A percentile compares a stretch with the other conserved stretches of the same genome.
These are phyloP conservation scores for Thalia dealbata DNA, from an alignment of 176 grass and related monocot genomes.

Conservation along the genomic window DNA sequence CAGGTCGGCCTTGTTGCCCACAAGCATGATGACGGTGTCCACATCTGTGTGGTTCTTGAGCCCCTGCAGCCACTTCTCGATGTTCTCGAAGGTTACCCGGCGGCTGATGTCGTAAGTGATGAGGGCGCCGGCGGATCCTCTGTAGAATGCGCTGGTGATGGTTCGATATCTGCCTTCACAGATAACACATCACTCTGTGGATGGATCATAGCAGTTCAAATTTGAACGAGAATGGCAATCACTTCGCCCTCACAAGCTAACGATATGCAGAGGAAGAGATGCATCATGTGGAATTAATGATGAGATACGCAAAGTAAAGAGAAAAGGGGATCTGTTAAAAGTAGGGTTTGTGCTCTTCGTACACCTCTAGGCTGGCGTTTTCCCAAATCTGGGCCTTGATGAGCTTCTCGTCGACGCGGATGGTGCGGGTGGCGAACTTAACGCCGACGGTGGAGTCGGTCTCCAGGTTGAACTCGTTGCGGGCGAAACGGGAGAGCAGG, in stretches of 20 bases:
- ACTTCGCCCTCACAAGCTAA: too few species aligned
- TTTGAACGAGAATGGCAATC: too few species aligned
- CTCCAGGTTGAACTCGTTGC: slow-evolving; percentile 97
- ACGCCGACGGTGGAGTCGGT: slow-evolving; percentile 96
- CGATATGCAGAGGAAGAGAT: too few species aligned
- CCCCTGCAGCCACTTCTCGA: too few species aligned
- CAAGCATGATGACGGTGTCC: too few species aligned
- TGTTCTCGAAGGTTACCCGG: slow-evolving; percentile 3
- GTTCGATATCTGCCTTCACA: background rate
- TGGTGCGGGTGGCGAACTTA: slow-evolving; percentile 85
- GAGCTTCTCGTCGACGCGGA: slow-evolving; percentile 74
- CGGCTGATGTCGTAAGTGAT: background rate
- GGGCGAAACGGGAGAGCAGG: too few species aligned
- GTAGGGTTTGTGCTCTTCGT: background rate
- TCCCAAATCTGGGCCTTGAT: slow-evolving; percentile 92
- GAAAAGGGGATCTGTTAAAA: background rate
- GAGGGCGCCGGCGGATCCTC: slow-evolving; percentile 5
- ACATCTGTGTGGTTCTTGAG: too few species aligned
- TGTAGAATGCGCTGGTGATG: slow-evolving; percentile 1
- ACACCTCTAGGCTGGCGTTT: slow-evolving; percentile 63
- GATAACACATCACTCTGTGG: background rate
- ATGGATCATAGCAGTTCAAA: too few species aligned
- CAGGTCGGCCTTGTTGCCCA: background rate
- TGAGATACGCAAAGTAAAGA: too few species aligned
- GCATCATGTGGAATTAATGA: too few species aligned